Base-by-base conservation (phyloP, 768 basidiomycete genomes). In the Rhodosporidiobolus sp. region DNA sequence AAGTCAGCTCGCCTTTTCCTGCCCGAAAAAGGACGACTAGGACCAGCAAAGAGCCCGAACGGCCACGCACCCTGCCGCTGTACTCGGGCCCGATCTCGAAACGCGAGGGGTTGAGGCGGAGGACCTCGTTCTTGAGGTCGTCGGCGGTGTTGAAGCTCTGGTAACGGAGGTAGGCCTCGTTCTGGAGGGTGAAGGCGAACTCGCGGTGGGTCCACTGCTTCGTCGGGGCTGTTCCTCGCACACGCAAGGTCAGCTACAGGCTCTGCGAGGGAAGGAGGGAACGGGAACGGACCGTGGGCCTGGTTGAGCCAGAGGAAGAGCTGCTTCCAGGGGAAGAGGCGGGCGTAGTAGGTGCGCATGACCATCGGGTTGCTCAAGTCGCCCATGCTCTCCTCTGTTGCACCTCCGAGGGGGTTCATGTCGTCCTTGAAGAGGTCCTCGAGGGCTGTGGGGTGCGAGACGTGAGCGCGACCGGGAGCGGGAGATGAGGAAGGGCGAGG, bases 21-120 rank as follows among this genome's bases (percentile, higher is more conserved):
- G 38, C 16, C 17, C 8, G 49, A 10, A 45, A 43, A 8, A 19
- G n/a, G 54, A 5, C 12, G 34, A 34, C 43, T 43, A 43, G 38
- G 38, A 7, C 7, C 38, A 14, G 38, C 38, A 43, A 43, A 43
- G 46, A 46, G 11, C 38, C 3, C 7, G 20, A 30, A 12, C 38
- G 11, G 4, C 8, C n/a, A 85, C 90, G 70, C 78, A 94, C 94
- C 80, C 88, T 84, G 8, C 88, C 89, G 64, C 87, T 89, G 81
- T 98, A 99, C 46, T 96, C 86, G 1, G 96, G 92, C 3, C 96
- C 96, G 61, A 99, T 94, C 82, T 99, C 96, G 77, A 98, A 99
- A 76, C 96, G 90, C 49, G 89, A 88, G 0, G 96, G 96, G 75
- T 91, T 94, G 65, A 92, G 84, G 48, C 88, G 82, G 72, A 91